phyloP scores from a whole-genome alignment of 2,329 filamentous ascomycete species.

The Alternaria brassicicola region DNA sequence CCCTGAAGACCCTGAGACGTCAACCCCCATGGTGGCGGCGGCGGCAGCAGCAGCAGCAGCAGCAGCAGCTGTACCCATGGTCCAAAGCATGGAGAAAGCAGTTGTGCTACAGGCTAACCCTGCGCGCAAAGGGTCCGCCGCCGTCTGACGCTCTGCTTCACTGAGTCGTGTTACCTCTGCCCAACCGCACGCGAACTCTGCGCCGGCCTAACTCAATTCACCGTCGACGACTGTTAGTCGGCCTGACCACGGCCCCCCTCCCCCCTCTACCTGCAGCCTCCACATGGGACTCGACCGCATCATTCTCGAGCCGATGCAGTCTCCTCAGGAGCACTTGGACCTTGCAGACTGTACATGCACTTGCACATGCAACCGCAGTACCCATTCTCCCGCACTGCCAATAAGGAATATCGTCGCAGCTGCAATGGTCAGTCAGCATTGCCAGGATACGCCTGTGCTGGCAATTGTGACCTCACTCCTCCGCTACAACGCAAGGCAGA shows the following conservation, averaged over 20 bases:
- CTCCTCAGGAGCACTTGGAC: conserved; percentile 15
- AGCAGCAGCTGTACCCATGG: conserved; percentile 18
- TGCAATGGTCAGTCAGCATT: conserved; percentile 13
- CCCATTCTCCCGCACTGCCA: conserved; percentile 32
- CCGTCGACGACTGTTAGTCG: background rate
- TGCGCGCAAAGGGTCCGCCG: conserved; percentile 13
- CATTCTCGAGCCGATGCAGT: conserved; percentile 17
- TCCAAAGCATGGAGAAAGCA: conserved; percentile 14
- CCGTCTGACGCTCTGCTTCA: conserved; percentile 15
- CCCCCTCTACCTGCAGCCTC: conserved; percentile 13
- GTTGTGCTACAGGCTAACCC: conserved; percentile 14
- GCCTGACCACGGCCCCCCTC: background rate
- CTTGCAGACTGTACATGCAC: conserved; percentile 22
- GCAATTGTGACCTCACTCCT: background rate
- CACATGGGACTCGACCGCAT: conserved; percentile 5
- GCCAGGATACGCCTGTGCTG: conserved; percentile 19
- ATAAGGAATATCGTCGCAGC: conserved; percentile 30
- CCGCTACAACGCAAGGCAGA: conserved; percentile 3
- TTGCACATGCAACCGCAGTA: conserved; percentile 29
- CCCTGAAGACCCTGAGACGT: conserved; percentile 20
- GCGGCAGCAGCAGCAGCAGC: too few species aligned
- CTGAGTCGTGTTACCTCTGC: conserved; percentile 14
- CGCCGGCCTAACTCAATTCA: conserved; percentile 12
- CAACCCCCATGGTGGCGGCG: conserved; percentile 9
- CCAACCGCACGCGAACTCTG: conserved; percentile 13